Base-by-base conservation (phyloP, 257 asterid species). In the Plectranthus barbatus region DNA sequence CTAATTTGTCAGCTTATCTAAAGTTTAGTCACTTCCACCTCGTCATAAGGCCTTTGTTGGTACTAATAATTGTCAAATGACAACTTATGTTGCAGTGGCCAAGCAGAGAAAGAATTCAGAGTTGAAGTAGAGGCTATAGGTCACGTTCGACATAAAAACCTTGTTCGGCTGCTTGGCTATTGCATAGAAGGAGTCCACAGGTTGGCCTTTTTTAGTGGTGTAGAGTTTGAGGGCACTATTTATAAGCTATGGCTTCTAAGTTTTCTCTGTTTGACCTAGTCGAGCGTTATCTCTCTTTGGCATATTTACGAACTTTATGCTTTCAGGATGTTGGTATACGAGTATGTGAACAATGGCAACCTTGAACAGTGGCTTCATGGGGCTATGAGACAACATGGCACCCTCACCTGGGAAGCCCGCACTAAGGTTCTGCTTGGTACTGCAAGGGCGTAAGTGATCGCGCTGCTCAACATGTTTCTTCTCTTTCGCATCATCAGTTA, bases 331-430 rank as follows among this genome's bases (percentile, higher is more conserved):
- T 73, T 92, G 84, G 98, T 88, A 17, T 92, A 92, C 18, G 98
- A 92, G 73, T 92, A 86, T 51, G 95, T 92, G 37, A 86, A 79
- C 81, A 92, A 89, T 23, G 98, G 98, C 23, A 92, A 92, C 71
- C 70, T 91, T 67, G 98, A 91, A 68, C 97, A 91, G 37, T 91
- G 98, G 98, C 95, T 91, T 76, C 98, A 89, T 60, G 98, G 97
- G 60, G 88, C 95, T 20, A 86, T 88, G 95, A 78, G 92, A 63
- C 95, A 88, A 59, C 77, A 81, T 14, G 95, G 98, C 3, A 81
- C 77, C 18, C 81, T 91, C 37, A 83, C 95, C 18, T 92, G 98
- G 98, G 97, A 92, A 72, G 95, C 93, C 33, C 95, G 98, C 0
- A 82, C 89, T 85, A 92, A 92, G 81, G 92, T 92, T 76, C 86